Base-by-base conservation (phyloP, 148 eudicot genomes). In the Rheum nobile region DNA sequence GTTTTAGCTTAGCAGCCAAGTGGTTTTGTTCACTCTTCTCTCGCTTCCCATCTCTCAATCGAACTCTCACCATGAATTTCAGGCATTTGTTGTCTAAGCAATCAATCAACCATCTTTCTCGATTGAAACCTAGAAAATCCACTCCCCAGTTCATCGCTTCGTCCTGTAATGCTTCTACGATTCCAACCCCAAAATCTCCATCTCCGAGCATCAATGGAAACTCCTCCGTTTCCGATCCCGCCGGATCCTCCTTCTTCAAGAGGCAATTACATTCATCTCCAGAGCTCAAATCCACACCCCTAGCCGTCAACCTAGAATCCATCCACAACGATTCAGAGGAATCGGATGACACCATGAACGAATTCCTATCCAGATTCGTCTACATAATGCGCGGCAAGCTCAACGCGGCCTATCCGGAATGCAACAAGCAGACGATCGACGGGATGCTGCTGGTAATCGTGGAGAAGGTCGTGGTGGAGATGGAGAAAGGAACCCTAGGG, bases 321-420 rank as follows among this genome's bases (percentile, higher is more conserved):
- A 17, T 21, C n/a, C 19, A 47, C 22, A 29, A 5, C 17, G 85
- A 71, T 13, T 14, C 79, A 21, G 84, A 80, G n/a, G 87, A 82
- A 12, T 77, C 86, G 4, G 92, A 86, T 34, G 83, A 84, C 34
- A 83, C 82, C 10, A 82, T 88, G 94, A 91, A 89, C 65, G 97
- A 93, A 72, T 93, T 93, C 79, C 83, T 93, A 73, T 89, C 97
- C 2, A 80, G 97, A 37, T 88, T 96, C 37, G 97, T 88, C 24
- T 89, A 93, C 87, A 83, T 83, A 16, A 90, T 92, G 99, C 86
- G 97, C 0, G 89, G 88, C 4, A 82, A 85, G 68, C 88, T 96
- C 48, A 73, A 67, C 6, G 89, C 83, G 17, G 87, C 86, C 1
- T 92, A 87, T 78, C 78, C 89, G 4, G 75, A 75, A 1, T 79